These are phyloP conservation scores for Russula lepida DNA, from an alignment of 768 basidiomycete species.

Conservation along the genomic window DNA sequence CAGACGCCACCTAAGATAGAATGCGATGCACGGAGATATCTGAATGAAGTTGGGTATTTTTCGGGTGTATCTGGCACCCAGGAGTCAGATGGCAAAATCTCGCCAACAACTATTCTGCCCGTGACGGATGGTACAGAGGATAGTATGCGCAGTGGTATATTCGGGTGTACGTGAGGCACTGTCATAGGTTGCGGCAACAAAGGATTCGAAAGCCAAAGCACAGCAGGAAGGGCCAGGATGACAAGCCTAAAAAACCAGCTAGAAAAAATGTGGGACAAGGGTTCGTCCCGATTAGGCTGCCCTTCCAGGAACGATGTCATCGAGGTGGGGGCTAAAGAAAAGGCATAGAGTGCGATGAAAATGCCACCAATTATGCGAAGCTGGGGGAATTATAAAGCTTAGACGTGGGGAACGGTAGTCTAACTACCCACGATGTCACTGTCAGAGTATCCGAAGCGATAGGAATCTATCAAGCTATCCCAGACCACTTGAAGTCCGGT, in stretches of 20 bases:
- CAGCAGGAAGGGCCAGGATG: constrained; percentile 31
- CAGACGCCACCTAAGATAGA: constrained; percentile 65
- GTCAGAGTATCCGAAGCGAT: constrained; percentile 16
- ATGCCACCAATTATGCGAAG: constrained; percentile 19
- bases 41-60: constrained; percentile 28
- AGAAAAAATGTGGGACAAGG: neutral
- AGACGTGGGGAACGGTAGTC: neutral
- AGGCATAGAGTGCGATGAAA: constrained; percentile 15
- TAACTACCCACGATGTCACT: constrained; percentile 17
- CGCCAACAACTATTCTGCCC: constrained; percentile 77
- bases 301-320: neutral
- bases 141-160: constrained; percentile 53
- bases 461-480: constrained; percentile 4
- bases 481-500: constrained; percentile 14
- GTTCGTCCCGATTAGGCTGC: neutral
- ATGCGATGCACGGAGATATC: constrained; percentile 47
- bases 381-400: constrained; percentile 1
- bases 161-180: constrained; percentile 43
- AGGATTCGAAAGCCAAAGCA: constrained; percentile 31
- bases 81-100: constrained; percentile 39
- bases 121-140: constrained; percentile 65
- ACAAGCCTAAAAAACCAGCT: constrained; percentile 20
- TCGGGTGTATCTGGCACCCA: constrained; percentile 6
- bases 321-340: neutral
- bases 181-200: constrained; percentile 47